Percentiles rank a stretch among this genome's conserved stretches.
These are phyloP conservation scores for Rhexocercosporidium sp. DNA, from an alignment of 2,329 filamentous ascomycete species.

Conservation along the genomic window DNA sequence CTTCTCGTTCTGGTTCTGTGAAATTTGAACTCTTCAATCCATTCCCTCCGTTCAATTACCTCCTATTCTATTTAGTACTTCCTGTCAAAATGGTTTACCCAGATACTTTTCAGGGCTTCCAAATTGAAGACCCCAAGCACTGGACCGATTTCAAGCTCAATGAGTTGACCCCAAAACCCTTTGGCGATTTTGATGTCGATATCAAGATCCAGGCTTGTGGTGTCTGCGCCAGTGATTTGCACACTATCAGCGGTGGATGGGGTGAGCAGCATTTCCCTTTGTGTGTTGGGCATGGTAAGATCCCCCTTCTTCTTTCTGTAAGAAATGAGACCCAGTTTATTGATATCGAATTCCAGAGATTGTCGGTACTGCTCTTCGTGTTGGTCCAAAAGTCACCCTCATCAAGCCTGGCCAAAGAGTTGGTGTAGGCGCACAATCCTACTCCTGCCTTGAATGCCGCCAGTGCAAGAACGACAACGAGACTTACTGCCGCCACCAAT, in stretches of 20 bases:
- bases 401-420: constrained; percentile 59
- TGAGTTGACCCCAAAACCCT: constrained; percentile 82
- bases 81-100: constrained; percentile 48
- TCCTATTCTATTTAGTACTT: background rate
- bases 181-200: constrained; percentile 86
- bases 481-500: constrained; percentile 57
- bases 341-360: constrained; percentile 54
- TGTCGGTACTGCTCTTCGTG: constrained; percentile 69
- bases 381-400: constrained; percentile 68
- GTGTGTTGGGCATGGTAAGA: constrained; percentile 54
- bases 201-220: constrained; percentile 85
- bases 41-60: background rate
- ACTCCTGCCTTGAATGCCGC: constrained; percentile 58
- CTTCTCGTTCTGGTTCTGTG: background rate
- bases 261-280: constrained; percentile 56
- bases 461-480: constrained; percentile 61
- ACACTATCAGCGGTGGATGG: constrained; percentile 68
- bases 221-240: constrained; percentile 74
- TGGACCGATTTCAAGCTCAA: constrained; percentile 43
- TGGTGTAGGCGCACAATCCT: constrained; percentile 59
- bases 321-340: background rate
- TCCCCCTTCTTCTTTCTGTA: background rate
- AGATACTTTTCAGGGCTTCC: constrained; percentile 66
- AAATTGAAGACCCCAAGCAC: constrained; percentile 49
- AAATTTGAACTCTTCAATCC: background rate